Percentiles rank a stretch among this genome's conserved stretches.
phyloP scores from a whole-genome alignment of 768 basidiomycete genomes.

The Galerina marginata region DNA sequence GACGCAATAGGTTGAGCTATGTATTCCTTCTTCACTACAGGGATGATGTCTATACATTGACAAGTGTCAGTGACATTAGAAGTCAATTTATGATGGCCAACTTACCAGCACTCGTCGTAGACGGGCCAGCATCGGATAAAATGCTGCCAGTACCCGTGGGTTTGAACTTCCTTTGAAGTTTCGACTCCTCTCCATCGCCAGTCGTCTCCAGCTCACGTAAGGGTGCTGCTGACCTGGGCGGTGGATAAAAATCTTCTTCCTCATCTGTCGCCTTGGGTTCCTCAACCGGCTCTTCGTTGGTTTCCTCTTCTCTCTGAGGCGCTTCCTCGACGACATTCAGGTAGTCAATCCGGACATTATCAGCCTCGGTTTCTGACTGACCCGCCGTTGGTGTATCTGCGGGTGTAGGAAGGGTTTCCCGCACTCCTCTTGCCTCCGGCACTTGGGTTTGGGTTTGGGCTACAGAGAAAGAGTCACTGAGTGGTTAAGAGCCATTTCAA shows the following conservation, averaged over 20 bases:
- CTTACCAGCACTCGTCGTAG: not conserved
- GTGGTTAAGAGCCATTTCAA: not conserved
- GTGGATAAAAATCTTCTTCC: not conserved
- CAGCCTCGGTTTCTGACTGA: not conserved
- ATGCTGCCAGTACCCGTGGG: not conserved
- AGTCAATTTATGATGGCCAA: not conserved
- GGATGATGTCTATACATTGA: not conserved
- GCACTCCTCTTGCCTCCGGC: not conserved
- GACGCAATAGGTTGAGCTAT: not conserved
- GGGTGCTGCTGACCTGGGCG: not conserved
- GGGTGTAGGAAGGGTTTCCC: not conserved
- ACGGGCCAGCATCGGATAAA: not conserved
- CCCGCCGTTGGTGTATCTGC: not conserved
- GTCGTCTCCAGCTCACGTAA: not conserved
- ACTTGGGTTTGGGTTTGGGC: not conserved
- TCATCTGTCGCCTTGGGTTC: not conserved
- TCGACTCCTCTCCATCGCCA: not conserved
- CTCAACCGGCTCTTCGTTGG: not conserved
- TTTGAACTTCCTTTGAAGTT: not conserved
- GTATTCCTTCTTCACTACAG: constrained; percentile 15
- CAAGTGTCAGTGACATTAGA: not conserved
- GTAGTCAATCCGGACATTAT: not conserved
- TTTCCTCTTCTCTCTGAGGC: not conserved
- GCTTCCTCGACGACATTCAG: not conserved
- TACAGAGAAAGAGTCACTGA: not conserved